Conservation (phyloP, 306 rosid genomes). For the Rosa persica region DNA sequence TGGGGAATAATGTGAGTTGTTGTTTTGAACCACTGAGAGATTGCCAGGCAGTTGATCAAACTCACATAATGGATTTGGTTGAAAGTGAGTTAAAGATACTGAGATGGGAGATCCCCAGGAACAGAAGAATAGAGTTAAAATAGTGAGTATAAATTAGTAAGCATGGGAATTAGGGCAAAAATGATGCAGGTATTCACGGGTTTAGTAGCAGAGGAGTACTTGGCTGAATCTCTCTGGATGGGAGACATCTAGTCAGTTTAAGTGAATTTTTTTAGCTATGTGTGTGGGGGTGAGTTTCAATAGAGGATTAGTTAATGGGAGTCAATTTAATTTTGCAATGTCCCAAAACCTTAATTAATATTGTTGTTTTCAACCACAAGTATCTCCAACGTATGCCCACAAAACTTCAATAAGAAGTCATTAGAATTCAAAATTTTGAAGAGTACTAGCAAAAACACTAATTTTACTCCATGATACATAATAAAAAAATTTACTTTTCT, state of each 20-base stretch:
- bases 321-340: neutral
- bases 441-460: neutral
- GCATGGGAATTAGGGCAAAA: conserved; percentile 21
- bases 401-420: neutral
- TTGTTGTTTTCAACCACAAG: neutral
- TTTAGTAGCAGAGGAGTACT: conserved; percentile 24
- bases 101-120: conserved; percentile 40
- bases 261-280: conserved; percentile 12
- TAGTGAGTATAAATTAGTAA: neutral
- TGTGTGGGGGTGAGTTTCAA: conserved; percentile 8
- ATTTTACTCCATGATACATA: neutral
- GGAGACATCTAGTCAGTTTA: conserved; percentile 17
- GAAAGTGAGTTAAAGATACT: neutral
- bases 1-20: conserved; percentile 7
- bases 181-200: conserved; percentile 28
- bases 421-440: neutral
- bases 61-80: neutral
- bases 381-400: neutral
- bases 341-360: neutral
- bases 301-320: conserved; percentile 4
- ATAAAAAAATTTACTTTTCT: too few species aligned
- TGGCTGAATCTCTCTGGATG: conserved; percentile 38
- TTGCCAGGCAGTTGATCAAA: neutral
- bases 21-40: neutral
- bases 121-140: conserved; percentile 11